Evolutionary conservation across 345 rosid species (phyloP).

Genomic region (Lepidium africanum): DNA sequence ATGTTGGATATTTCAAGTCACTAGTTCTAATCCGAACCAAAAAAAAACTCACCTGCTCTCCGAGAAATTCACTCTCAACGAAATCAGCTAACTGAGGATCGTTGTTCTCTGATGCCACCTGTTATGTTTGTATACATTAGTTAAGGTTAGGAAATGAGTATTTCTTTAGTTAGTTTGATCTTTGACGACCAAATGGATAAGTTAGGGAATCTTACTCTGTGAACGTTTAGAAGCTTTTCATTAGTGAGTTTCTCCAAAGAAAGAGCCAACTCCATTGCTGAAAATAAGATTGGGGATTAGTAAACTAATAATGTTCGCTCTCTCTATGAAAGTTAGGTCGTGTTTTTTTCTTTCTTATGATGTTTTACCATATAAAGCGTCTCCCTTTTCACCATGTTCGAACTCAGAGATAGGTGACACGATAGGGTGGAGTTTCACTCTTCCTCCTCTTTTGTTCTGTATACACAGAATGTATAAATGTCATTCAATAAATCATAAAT

Average conservation of each 20-base stretch:
- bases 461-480: neutral
- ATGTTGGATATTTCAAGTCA: neutral
- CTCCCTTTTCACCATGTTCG: constrained; percentile 68
- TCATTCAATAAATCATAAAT: neutral
- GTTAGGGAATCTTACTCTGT: constrained; percentile 35
- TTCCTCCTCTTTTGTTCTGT: constrained; percentile 79
- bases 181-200: neutral
- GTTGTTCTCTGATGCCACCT: constrained; percentile 60
- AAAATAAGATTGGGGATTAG: neutral
- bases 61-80: constrained; percentile 57
- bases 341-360: neutral
- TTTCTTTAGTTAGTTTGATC: neutral
- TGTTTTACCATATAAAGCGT: constrained; percentile 52
- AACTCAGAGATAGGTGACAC: constrained; percentile 55
- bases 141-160: neutral
- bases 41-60: constrained; percentile 49
- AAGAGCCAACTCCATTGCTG: constrained; percentile 91
- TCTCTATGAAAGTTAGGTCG: neutral
- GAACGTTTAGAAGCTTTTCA: constrained; percentile 68
- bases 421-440: constrained; percentile 59
- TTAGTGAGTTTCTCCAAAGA: constrained; percentile 83
- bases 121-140: constrained; percentile 1
- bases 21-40: neutral
- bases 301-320: neutral
- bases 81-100: constrained; percentile 71